phyloP scores from a whole-genome alignment of 139 green algal species.

The Ettlia oleoabundans region DNA sequence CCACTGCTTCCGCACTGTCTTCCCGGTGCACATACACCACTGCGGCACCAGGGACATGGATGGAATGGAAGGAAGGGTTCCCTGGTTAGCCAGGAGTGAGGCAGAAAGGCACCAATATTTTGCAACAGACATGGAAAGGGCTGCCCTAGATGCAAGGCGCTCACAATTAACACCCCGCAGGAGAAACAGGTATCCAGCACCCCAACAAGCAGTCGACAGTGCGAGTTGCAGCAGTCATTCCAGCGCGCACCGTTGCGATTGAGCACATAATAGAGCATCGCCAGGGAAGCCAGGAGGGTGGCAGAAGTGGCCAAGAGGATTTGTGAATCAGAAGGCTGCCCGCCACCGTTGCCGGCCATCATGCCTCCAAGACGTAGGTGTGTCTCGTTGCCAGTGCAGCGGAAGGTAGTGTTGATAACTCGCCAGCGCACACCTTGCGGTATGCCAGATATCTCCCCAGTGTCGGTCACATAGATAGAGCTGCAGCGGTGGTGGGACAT shows the following conservation, averaged over 20 bases:
- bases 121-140: too few species aligned
- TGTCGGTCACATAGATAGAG: slow-evolving; percentile 5
- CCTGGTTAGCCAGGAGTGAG: too few species aligned
- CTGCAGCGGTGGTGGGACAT: too few species aligned
- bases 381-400: slow-evolving; percentile 28
- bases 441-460: not conserved
- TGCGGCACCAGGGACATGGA: not conserved
- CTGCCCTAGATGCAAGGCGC: too few species aligned
- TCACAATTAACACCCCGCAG: too few species aligned
- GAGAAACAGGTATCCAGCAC: not conserved
- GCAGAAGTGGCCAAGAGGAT: not conserved
- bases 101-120: too few species aligned
- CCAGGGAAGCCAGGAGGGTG: not conserved
- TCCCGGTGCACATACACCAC: not conserved
- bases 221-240: too few species aligned
- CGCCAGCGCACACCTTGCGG: slow-evolving; percentile 17
- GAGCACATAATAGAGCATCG: not conserved
- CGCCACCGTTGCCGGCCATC: not conserved
- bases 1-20: not conserved
- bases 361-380: not conserved
- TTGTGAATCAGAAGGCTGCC: not conserved
- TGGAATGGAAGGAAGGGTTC: too few species aligned
- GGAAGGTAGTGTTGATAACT: slow-evolving; percentile 10
- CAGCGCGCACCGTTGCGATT: too few species aligned
- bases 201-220: not conserved